Percentiles rank a stretch among this genome's conserved stretches.
phyloP scores from a whole-genome alignment of 2,329 filamentous ascomycete species.

The Dothistroma septosporum region DNA sequence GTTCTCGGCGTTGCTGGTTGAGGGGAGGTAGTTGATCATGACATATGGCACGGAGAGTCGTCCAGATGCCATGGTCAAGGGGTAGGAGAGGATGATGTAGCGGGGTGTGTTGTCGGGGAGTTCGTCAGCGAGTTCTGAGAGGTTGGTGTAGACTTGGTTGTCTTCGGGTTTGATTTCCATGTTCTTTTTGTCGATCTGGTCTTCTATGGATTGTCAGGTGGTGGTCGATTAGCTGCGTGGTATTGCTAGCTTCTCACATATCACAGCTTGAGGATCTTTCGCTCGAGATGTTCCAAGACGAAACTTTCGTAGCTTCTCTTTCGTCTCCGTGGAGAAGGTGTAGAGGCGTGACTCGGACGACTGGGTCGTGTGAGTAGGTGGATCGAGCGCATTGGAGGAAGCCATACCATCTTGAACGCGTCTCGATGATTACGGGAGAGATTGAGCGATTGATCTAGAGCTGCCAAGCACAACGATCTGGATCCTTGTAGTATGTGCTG shows the following conservation, averaged over 20 bases:
- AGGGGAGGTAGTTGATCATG: slow-evolving; percentile 88
- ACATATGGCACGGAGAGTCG: slow-evolving; percentile 88
- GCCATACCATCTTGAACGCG: not conserved
- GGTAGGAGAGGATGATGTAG: slow-evolving; percentile 87
- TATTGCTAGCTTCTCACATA: too few relatives aligned
- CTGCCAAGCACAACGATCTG: not conserved
- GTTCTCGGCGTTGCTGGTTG: slow-evolving; percentile 79
- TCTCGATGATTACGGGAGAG: not conserved
- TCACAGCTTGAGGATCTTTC: slow-evolving; percentile 81
- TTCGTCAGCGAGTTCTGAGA: slow-evolving; percentile 79
- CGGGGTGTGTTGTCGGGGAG: slow-evolving; percentile 88
- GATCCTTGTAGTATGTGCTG: not conserved
- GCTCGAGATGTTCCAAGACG: slow-evolving; percentile 83
- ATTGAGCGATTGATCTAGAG: not conserved
- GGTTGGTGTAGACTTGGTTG: slow-evolving; percentile 73
- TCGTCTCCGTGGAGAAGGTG: slow-evolving; percentile 86
- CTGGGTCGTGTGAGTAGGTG: slow-evolving; percentile 26
- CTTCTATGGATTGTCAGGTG: slow-evolving; percentile 45
- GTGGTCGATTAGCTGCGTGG: too few relatives aligned
- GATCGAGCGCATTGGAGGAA: not conserved
- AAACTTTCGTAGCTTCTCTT: slow-evolving; percentile 88
- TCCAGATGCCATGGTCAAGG: slow-evolving; percentile 82
- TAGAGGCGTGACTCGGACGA: slow-evolving; percentile 84
- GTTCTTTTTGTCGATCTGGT: slow-evolving; percentile 83
- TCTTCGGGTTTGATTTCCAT: slow-evolving; percentile 83